phyloP scores from a whole-genome alignment of 2,329 filamentous ascomycete genomes.

The Beauveria brongniartii region DNA sequence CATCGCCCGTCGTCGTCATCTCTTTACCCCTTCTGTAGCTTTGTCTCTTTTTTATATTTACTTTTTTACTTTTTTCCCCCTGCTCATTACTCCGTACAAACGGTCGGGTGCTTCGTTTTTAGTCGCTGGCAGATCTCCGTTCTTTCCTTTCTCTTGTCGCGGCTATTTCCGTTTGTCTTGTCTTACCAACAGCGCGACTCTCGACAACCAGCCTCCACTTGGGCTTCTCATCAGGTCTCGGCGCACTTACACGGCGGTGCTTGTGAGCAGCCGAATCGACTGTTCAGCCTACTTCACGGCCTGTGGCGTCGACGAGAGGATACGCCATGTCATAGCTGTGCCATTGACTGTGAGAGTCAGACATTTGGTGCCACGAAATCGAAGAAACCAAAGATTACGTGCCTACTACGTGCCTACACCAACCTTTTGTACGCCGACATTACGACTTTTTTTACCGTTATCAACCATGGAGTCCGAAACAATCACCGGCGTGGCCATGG shows the following conservation, averaged over 20 bases:
- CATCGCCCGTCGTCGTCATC: neutral
- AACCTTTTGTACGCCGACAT: neutral
- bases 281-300: neutral
- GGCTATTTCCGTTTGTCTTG: neutral
- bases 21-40: neutral
- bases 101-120: neutral
- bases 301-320: neutral
- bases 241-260: slow-evolving; percentile 9
- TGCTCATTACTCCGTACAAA: neutral
- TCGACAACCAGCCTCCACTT: neutral
- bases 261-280: slow-evolving; percentile 1
- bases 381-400: neutral
- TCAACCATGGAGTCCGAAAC: neutral
- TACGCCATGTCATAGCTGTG: neutral
- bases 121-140: neutral
- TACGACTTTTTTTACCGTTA: neutral
- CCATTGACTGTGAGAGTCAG: neutral
- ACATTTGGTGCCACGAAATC: neutral
- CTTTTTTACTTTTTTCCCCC: neutral
- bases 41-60: neutral
- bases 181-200: neutral
- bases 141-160: neutral
- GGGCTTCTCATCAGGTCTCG: neutral
- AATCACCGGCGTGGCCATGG: neutral
- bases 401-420: neutral